Percentiles rank a stretch among this genome's conserved stretches.
These are phyloP conservation scores for Cordia subcordata DNA, from an alignment of 257 asterid species.

Conservation along the genomic window DNA sequence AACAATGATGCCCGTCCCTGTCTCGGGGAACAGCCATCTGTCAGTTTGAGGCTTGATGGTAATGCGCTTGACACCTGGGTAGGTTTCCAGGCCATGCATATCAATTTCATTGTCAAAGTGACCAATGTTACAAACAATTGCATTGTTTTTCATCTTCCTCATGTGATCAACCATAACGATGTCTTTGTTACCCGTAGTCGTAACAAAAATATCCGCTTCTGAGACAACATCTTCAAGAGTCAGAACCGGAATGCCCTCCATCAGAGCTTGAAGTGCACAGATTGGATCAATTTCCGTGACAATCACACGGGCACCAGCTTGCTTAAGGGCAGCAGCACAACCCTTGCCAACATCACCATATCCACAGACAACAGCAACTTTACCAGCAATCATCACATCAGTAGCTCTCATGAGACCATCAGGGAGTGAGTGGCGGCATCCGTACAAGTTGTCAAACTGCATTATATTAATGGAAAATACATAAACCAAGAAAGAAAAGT, in stretches of 20 bases:
- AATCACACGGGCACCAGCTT: conserved; percentile 59
- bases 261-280: conserved; percentile 59
- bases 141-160: conserved; percentile 62
- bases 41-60: conserved; percentile 59
- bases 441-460: conserved; percentile 61
- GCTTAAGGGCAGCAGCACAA: conserved; percentile 56
- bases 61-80: conserved; percentile 54
- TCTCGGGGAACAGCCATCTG: conserved; percentile 53
- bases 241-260: conserved; percentile 60
- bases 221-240: conserved; percentile 49
- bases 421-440: conserved; percentile 65
- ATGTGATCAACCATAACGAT: conserved; percentile 54
- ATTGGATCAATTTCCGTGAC: conserved; percentile 63
- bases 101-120: conserved; percentile 63
- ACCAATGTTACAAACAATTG: conserved; percentile 64
- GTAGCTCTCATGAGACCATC: conserved; percentile 65
- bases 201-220: conserved; percentile 53
- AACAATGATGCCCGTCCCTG: conserved; percentile 34
- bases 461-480: background rate
- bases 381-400: conserved; percentile 62
- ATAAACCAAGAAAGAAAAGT: no score
- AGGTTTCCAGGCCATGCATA: conserved; percentile 52
- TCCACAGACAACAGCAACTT: conserved; percentile 48
- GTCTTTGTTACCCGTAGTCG: conserved; percentile 71
- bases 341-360: conserved; percentile 68